Base-by-base conservation (phyloP, 352 stramenopile genomes). In the Peronosclerospora sorghi region DNA sequence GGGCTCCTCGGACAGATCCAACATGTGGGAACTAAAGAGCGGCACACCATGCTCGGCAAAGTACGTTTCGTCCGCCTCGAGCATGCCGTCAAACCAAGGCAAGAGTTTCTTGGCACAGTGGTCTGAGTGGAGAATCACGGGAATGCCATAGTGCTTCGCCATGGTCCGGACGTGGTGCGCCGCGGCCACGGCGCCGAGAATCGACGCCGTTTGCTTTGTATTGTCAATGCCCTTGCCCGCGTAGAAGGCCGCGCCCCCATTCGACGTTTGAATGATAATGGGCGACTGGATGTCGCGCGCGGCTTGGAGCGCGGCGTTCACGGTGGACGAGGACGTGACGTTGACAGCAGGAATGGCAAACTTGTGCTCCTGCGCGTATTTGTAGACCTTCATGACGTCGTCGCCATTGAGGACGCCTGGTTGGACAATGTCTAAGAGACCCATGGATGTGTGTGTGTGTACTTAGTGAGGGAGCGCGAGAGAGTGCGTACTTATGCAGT, bases 281-380 rank as follows among this genome's bases (percentile, higher is more conserved):
- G 94, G 95, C 42, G 78, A 93, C 60, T 97, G 94, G 72, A 97
- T 95, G 68, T 96, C 88, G 51, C 85, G 85, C 44, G 94, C 94
- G 19, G 94, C 95, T 68, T 98, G 91, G 65, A 99, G 94, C 48
- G 90, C 95, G 14, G 93, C 66, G 68, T 98, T 99, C 46, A 94
- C 90, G 44, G 94, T 97, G 65, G 83, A 95, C 28, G 87, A 96
- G 35, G 86, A 97, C 37, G 95, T 96, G 52, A 95, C 95, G 73
- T 98, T 98, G 15, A 98, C 94, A 44, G 94, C 95, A 49, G 95
- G 95, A 76, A 98, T 98, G 54, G 95, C 95, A 54, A 98, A 98
- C 50, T 81, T 83, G 73, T 95, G 61, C 58, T 95, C 74, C 62
- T 96, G 92, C 39, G 87, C 87, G 67, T 95, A 94, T 49, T 86